phyloP scores from a whole-genome alignment of 176 grass and related monocot species.

The Hyparrhenia diplandra region DNA sequence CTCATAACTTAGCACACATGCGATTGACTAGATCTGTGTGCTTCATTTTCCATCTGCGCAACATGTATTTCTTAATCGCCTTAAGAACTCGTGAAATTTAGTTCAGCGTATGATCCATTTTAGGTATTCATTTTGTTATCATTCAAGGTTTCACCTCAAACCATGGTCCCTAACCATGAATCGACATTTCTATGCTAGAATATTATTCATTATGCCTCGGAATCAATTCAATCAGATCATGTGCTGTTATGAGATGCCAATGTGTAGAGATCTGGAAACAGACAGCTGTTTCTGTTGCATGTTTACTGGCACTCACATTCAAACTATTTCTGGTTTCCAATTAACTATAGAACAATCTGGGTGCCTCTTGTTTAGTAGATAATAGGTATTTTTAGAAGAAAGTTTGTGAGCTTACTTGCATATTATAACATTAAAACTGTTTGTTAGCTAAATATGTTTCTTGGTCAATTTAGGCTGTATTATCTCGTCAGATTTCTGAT shows the following conservation, averaged over 20 bases:
- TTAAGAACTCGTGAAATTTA: neutral
- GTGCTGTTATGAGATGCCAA: neutral
- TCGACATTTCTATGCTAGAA: neutral
- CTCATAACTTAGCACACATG: no score
- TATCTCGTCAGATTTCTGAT: neutral
- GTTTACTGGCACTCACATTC: neutral
- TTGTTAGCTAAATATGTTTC: constrained; percentile 1
- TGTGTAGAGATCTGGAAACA: neutral
- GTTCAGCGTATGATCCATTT: neutral
- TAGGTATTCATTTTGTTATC: neutral
- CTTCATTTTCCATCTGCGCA: no score
- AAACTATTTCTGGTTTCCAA: neutral
- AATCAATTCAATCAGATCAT: neutral
- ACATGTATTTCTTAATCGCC: neutral
- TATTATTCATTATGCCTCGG: neutral
- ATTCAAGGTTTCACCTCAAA: neutral
- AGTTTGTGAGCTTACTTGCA: neutral
- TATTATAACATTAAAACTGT: neutral
- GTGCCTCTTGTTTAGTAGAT: neutral
- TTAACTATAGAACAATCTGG: no score
- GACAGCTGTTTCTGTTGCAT: neutral
- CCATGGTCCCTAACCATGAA: neutral
- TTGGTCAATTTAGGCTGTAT: neutral
- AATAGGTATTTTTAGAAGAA: neutral
- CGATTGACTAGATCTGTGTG: no score